phyloP scores from a whole-genome alignment of 371 early-diverging fungal genomes.

The Umbelopsis sp. region DNA sequence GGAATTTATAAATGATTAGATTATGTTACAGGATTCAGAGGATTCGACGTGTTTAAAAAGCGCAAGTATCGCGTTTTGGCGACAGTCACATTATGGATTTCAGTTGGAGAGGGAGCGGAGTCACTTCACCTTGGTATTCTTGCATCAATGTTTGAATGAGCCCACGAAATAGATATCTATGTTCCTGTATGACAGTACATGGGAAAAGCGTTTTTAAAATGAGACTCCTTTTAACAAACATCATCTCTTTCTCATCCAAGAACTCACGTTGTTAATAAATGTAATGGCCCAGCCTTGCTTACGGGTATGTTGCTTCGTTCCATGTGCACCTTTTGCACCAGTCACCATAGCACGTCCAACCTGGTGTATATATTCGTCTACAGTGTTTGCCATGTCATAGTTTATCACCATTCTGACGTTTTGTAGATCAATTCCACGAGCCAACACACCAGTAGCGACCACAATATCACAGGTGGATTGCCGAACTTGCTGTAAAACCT shows the following conservation, averaged over 20 bases:
- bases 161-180: conserved; percentile 47
- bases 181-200: conserved; percentile 39
- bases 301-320: conserved; percentile 26
- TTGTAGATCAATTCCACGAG: conserved; percentile 97
- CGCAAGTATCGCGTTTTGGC: not conserved
- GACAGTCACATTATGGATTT: conserved; percentile 22
- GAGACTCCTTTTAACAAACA: too few species aligned
- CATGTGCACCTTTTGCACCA: conserved; percentile 28
- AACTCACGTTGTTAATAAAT: conserved; percentile 58
- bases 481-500: conserved; percentile 32
- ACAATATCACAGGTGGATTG: conserved; percentile 84
- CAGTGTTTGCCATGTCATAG: conserved; percentile 81
- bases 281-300: conserved; percentile 57
- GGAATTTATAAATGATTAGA: not conserved
- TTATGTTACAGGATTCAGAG: not conserved
- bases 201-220: not conserved
- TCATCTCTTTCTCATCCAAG: not conserved
- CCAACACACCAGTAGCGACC: conserved; percentile 95
- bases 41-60: not conserved
- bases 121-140: conserved; percentile 48
- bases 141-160: conserved; percentile 51
- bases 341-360: conserved; percentile 55
- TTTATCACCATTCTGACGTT: conserved; percentile 98
- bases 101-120: conserved; percentile 58
- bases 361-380: conserved; percentile 65